phyloP scores from a whole-genome alignment of 2,329 filamentous ascomycete genomes.

The Colletotrichum lupini region DNA sequence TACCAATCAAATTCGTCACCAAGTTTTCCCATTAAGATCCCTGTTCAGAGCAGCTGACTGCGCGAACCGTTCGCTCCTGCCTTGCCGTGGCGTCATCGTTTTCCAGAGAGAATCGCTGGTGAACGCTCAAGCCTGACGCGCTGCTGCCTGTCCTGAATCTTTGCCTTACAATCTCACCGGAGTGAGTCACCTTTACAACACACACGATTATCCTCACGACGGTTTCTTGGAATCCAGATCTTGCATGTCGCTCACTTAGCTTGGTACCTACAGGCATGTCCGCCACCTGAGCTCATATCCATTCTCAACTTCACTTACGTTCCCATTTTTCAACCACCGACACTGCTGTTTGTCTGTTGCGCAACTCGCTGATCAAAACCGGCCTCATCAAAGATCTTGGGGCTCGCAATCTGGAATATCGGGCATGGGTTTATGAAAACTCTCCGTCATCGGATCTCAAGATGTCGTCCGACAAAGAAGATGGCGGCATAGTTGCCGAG shows the following conservation, averaged over 20 bases:
- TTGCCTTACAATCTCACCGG: not conserved
- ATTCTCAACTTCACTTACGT: too few species aligned
- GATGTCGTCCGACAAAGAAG: constrained; percentile 1
- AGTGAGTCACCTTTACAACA: not conserved
- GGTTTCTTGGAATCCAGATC: not conserved
- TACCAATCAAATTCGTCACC: not conserved
- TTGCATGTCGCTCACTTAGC: not conserved
- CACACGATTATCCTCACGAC: not conserved
- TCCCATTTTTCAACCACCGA: not conserved
- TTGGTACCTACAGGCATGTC: not conserved
- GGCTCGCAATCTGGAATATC: not conserved
- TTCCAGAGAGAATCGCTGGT: not conserved
- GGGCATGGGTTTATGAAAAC: not conserved
- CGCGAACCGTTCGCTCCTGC: constrained; percentile 27
- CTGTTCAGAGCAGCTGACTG: constrained; percentile 19
- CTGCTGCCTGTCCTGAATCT: not conserved
- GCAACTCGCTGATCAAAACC: not conserved
- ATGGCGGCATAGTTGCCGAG: not conserved
- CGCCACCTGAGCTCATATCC: not conserved
- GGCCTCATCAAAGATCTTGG: not conserved
- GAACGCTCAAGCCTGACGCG: not conserved
- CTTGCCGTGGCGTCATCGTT: constrained; percentile 32
- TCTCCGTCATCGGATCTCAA: not conserved
- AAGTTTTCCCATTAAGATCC: constrained; percentile 25
- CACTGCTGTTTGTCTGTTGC: not conserved